Evolutionary conservation across 2,329 filamentous ascomycete genomes (phyloP), one percentile per base, ranked within the genome.

Genomic region (Ophiobolus disseminans): DNA sequence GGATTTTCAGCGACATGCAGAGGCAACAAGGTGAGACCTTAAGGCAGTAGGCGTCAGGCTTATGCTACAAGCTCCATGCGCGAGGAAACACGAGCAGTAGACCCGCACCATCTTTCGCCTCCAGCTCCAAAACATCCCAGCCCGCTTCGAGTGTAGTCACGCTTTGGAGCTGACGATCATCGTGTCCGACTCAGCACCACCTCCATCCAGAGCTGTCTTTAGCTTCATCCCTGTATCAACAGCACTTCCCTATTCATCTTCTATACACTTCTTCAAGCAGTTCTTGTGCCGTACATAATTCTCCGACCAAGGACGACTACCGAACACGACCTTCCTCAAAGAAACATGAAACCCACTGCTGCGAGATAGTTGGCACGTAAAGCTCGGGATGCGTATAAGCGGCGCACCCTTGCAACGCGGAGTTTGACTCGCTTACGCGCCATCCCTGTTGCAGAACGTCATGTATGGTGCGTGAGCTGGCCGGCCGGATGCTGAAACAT

Each of bases 41-140:
- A 56, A 58, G 55, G 50, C 55, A 51, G 42, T 41, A 44, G 55
- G 48, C 44, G 48, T 40, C 45, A 44, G 42, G 48, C 22, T 48
- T 42, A 41, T 50, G 52, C 52, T 50, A 55, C 54, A 51, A 34
- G 50, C 44, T 44, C 54, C 45, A 49, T 40, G 36, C 38, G 36
- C 23, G 36, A 35, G 45, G 48, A 48, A 55, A 57, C 52, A 55
- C 55, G 45, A 53, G 50, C 38, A 20, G 30, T 16, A 48, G 52
- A 34, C 55, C 47, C 38, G 50, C 48, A 36, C 50, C 48, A 43
- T 45, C n/a, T n/a, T n/a, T n/a, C 13, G 46, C 41, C 45, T 23
- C 38, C 32, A 25, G 30, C 45, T 28, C 23, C 22, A 25, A 31
- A 25, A 11, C 17, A 21, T 31, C 20, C 36, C 36, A 25, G 26